A percentile compares a stretch with the other conserved stretches of the same genome.
Evolutionary conservation across 139 green algal genomes (phyloP).

Genomic region (Coelastrella sp.): DNA sequence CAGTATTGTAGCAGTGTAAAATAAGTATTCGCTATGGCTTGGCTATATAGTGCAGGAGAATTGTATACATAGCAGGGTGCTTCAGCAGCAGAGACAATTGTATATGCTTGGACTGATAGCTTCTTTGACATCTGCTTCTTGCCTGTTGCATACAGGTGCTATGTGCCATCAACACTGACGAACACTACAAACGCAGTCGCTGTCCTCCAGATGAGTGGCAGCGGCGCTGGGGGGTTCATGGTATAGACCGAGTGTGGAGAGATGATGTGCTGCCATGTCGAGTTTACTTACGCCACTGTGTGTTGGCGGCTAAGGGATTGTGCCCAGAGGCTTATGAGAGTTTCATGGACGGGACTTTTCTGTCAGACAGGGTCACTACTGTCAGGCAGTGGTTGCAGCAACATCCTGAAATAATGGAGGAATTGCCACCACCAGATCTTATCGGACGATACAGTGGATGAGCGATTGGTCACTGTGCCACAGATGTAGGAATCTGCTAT

Average conservation of each 20-base stretch:
- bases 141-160: too few relatives aligned
- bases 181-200: slow-evolving; percentile 75
- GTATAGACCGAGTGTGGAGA: slow-evolving; percentile 76
- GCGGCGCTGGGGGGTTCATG: slow-evolving; percentile 75
- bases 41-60: too few relatives aligned
- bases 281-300: slow-evolving; percentile 92
- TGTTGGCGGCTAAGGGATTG: slow-evolving; percentile 79
- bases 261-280: slow-evolving; percentile 71
- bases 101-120: too few relatives aligned
- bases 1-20: too few relatives aligned
- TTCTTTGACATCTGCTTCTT: too few relatives aligned
- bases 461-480: neutral
- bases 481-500: too few relatives aligned
- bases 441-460: slow-evolving; percentile 86
- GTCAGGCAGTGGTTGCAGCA: slow-evolving; percentile 75
- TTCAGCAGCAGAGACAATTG: too few relatives aligned
- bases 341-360: slow-evolving; percentile 90
- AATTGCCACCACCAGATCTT: slow-evolving; percentile 80
- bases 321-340: slow-evolving; percentile 67
- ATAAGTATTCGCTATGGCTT: too few relatives aligned
- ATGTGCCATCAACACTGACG: slow-evolving; percentile 81
- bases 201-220: slow-evolving; percentile 83
- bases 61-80: too few relatives aligned
- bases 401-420: slow-evolving; percentile 86
- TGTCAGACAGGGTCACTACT: slow-evolving; percentile 79